Percentiles rank a stretch among this genome's conserved stretches.
Conservation (phyloP, 2,329 filamentous ascomycete genomes). For the Paradendryphiella salina region DNA sequence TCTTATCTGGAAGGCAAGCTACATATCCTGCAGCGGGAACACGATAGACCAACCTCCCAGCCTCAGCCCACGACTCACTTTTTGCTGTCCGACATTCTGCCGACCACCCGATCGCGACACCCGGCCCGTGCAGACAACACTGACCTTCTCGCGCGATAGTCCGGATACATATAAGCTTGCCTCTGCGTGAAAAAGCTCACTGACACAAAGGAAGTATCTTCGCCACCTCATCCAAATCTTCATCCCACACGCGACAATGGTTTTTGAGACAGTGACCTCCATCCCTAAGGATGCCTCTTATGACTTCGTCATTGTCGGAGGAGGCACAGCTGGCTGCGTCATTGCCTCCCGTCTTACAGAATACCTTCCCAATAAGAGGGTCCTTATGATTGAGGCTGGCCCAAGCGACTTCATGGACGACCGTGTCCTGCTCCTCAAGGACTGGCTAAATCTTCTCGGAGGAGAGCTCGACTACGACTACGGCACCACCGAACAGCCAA, state of each 20-base stretch:
- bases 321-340: constrained; percentile 84
- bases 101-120: constrained; percentile 10
- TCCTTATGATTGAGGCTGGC: constrained; percentile 84
- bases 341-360: constrained; percentile 77
- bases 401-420: constrained; percentile 89
- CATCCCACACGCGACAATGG: constrained; percentile 28
- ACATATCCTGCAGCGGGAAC: constrained; percentile 33
- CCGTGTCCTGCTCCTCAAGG: constrained; percentile 80
- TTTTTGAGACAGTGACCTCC: constrained; percentile 58
- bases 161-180: constrained; percentile 11
- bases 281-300: constrained; percentile 66
- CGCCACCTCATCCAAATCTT: not conserved
- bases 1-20: constrained; percentile 37
- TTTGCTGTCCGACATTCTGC: constrained; percentile 13
- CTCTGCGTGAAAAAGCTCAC: constrained; percentile 1
- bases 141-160: constrained; percentile 2
- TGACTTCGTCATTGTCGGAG: constrained; percentile 85
- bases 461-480: constrained; percentile 91
- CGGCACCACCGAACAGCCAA: constrained; percentile 84
- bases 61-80: constrained; percentile 8
- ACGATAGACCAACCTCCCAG: constrained; percentile 10
- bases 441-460: constrained; percentile 83
- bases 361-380: constrained; percentile 79
- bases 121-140: constrained; percentile 2
- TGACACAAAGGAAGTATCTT: constrained; percentile 4